These are phyloP conservation scores for Trypanosoma melophagium DNA, from an alignment of 208 protist genomes.

Conservation along the genomic window DNA sequence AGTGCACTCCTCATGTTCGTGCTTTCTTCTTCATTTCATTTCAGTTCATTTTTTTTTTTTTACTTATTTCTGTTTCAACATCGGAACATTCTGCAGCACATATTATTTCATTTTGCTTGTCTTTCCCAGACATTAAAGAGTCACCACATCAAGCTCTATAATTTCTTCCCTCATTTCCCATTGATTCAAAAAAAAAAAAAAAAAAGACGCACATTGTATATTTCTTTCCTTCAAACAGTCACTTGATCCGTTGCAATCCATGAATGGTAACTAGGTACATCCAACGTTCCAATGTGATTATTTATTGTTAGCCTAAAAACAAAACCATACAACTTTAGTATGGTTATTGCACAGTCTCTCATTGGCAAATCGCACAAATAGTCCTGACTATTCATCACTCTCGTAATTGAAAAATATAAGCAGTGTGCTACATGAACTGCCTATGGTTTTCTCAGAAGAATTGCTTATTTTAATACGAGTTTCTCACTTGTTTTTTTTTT, in stretches of 20 bases:
- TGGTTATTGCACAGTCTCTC: not conserved
- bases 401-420: not conserved
- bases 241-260: not conserved
- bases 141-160: not conserved
- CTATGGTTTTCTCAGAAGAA: not conserved
- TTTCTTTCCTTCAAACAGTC: slow-evolving; percentile 5
- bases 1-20: too few species aligned
- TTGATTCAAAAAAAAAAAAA: too few species aligned
- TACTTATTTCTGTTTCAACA: too few species aligned
- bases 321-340: not conserved
- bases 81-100: too few species aligned
- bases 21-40: too few species aligned
- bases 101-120: too few species aligned
- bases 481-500: too few species aligned
- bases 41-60: too few species aligned
- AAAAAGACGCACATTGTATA: not conserved
- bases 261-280: not conserved
- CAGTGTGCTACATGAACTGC: not conserved
- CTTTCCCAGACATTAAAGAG: not conserved
- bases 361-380: not conserved
- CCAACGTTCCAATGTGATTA: not conserved
- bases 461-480: not conserved
- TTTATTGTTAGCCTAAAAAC: not conserved
- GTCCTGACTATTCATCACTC: not conserved
- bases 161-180: not conserved